Evolutionary conservation across 129 eudicot species (phyloP).

Genomic region (Lonicera japonica): DNA sequence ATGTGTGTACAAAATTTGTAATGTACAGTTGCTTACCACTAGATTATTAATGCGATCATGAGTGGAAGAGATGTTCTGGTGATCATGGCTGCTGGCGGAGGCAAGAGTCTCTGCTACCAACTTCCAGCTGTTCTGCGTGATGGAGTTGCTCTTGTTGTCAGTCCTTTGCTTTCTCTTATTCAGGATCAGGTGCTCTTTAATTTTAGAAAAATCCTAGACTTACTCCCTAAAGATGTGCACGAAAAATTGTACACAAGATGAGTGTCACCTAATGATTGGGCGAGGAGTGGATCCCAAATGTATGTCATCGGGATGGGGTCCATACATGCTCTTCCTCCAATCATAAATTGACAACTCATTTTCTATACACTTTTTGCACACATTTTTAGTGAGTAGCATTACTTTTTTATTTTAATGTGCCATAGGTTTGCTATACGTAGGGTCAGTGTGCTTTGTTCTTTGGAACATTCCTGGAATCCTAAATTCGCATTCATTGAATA

Average conservation of each 20-base stretch:
- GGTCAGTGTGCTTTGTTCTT: too few relatives aligned
- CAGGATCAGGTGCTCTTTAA: slow-evolving; percentile 76
- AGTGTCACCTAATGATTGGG: too few relatives aligned
- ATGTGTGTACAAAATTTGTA: neutral
- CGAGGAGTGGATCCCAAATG: too few relatives aligned
- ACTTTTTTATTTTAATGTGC: neutral
- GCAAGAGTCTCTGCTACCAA: slow-evolving; percentile 98
- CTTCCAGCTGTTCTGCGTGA: slow-evolving; percentile 86
- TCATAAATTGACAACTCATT: too few relatives aligned
- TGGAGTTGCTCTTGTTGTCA: slow-evolving; percentile 86
- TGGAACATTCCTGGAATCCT: too few relatives aligned
- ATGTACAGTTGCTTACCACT: slow-evolving; percentile 7
- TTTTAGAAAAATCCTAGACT: slow-evolving; percentile 4
- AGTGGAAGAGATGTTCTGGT: slow-evolving; percentile 91
- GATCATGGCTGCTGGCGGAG: slow-evolving; percentile 99
- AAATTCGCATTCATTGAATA: too few relatives aligned
- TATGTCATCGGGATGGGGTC: too few relatives aligned
- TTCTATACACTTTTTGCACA: too few relatives aligned
- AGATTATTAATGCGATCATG: slow-evolving; percentile 94
- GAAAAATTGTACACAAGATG: too few relatives aligned
- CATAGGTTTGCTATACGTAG: neutral
- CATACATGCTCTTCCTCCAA: too few relatives aligned
- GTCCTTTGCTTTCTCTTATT: slow-evolving; percentile 97
- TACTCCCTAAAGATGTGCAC: too few relatives aligned
- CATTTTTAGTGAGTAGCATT: too few relatives aligned